Evolutionary conservation across 108 stramenopile species (phyloP).

Genomic region (Skeletonema grethae): DNA sequence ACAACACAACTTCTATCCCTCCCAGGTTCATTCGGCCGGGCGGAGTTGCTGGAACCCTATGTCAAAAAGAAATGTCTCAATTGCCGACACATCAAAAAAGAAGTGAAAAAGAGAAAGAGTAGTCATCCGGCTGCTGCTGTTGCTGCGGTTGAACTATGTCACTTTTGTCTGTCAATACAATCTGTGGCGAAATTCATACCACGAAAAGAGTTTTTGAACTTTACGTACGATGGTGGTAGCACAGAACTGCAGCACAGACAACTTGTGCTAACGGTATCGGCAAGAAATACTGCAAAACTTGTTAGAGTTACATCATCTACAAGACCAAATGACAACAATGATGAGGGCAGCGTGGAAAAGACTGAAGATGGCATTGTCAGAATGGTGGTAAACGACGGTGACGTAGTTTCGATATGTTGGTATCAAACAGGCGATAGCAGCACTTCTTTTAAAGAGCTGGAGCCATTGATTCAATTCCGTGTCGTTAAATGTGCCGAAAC

Average conservation of each 20-base stretch:
- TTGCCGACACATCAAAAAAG: slow-evolving; percentile 3
- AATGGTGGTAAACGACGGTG: slow-evolving; percentile 18
- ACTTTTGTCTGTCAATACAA: slow-evolving; percentile 16
- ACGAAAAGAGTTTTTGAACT: slow-evolving; percentile 19
- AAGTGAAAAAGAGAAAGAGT: background rate
- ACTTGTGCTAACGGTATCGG: background rate
- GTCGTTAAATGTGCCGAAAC: background rate
- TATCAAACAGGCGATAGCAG: background rate
- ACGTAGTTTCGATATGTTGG: slow-evolving; percentile 23
- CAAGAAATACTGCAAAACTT: slow-evolving; percentile 7
- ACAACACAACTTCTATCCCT: background rate
- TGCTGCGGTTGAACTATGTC: background rate
- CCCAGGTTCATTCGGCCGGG: background rate
- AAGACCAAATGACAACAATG: background rate
- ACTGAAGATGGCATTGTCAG: background rate
- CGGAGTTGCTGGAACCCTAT: background rate
- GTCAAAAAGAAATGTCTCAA: background rate
- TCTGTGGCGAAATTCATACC: slow-evolving; percentile 29
- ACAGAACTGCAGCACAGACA: background rate
- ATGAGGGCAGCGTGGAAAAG: background rate
- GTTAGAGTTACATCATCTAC: background rate
- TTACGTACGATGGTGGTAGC: slow-evolving; percentile 3
- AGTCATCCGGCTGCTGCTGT: background rate
- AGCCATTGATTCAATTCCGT: slow-evolving; percentile 26
- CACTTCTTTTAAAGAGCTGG: background rate